Conservation (phyloP, 805 yeast genomes). For the Candida railenensis region DNA sequence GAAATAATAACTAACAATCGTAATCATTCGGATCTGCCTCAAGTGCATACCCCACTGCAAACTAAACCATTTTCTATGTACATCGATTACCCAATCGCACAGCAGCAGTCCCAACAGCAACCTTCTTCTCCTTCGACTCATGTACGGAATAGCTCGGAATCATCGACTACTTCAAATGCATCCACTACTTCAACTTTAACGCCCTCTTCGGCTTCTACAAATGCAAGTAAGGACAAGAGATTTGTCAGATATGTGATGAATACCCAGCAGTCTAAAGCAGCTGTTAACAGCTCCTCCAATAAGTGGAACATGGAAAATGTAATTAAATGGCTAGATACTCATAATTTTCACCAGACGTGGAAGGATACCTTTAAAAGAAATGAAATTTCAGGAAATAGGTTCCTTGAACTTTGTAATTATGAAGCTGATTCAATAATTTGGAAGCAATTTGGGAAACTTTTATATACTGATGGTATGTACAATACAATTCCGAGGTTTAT, state of each 20-base stretch:
- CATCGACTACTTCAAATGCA: constrained; percentile 30
- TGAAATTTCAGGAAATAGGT: constrained; percentile 59
- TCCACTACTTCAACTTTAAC: constrained; percentile 32
- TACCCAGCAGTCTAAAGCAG: constrained; percentile 20
- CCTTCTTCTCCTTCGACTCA: constrained; percentile 14
- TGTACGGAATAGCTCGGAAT: constrained; percentile 33
- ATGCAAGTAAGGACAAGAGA: constrained; percentile 35
- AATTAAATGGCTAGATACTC: constrained; percentile 60
- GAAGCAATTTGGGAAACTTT: constrained; percentile 36
- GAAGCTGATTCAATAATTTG: constrained; percentile 49
- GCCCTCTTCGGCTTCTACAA: constrained; percentile 16
- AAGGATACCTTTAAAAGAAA: constrained; percentile 56
- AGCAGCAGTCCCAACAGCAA: neutral
- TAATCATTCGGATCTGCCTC: neutral
- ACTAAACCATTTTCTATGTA: constrained; percentile 2
- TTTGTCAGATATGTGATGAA: constrained; percentile 44
- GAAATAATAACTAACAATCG: neutral
- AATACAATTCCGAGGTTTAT: constrained; percentile 53
- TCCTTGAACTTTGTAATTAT: constrained; percentile 66
- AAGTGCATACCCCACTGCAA: neutral
- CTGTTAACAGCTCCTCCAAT: constrained; percentile 40
- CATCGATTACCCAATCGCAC: neutral
- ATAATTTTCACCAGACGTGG: constrained; percentile 76
- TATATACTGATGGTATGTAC: constrained; percentile 43
- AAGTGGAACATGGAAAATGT: constrained; percentile 78